Conservation (phyloP, 192 early-diverging fungal species). For the Coemansia aciculifera region DNA sequence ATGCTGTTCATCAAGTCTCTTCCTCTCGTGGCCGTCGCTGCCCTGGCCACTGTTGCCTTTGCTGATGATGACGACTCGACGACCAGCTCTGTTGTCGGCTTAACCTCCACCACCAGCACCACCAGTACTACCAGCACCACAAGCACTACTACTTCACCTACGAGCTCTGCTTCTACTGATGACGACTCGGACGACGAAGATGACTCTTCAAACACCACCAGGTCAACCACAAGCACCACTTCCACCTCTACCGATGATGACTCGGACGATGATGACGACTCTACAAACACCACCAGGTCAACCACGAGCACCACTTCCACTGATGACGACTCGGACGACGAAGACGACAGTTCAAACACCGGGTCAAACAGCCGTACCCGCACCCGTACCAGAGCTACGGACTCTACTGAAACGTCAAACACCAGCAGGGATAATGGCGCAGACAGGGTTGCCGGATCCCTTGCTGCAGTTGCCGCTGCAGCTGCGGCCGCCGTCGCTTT, state of each 20-base stretch:
- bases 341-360: background rate
- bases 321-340: background rate
- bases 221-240: background rate
- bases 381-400: background rate
- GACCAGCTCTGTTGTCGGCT: background rate
- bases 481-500: background rate
- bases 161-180: background rate
- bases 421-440: background rate
- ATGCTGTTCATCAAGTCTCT: conserved; percentile 6
- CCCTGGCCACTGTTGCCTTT: background rate
- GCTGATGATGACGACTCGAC: conserved; percentile 1
- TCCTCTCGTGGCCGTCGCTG: background rate
- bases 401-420: background rate
- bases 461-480: conserved; percentile 7
- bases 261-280: background rate
- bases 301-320: background rate
- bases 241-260: background rate
- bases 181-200: background rate
- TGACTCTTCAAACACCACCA: background rate
- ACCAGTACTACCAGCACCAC: background rate
- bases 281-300: background rate
- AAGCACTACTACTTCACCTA: background rate
- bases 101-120: background rate
- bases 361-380: background rate
- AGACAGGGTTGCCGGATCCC: conserved; percentile 2